Evolutionary conservation across 164 flowering plant species (phyloP).

Genomic region (Vitis rotundifolia): DNA sequence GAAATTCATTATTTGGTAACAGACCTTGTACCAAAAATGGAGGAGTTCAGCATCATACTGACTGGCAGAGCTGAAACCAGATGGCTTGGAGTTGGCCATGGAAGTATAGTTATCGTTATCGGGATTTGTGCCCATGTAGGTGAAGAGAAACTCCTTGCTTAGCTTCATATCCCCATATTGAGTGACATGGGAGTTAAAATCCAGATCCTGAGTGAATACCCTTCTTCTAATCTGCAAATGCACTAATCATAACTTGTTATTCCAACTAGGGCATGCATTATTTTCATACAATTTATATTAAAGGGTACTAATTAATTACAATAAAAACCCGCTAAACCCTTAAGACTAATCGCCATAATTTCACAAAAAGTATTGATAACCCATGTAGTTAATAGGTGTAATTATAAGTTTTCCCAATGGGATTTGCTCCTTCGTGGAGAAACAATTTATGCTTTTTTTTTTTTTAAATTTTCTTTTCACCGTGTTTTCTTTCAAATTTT

Average conservation of each 20-base stretch:
- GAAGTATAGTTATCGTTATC: conserved; percentile 26
- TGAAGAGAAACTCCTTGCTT: conserved; percentile 16
- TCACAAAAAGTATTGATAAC: no score
- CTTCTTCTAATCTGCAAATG: conserved; percentile 36
- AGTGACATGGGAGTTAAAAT: conserved; percentile 44
- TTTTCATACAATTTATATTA: no score
- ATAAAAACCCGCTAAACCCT: no score
- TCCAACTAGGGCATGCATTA: neutral
- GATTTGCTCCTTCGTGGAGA: no score
- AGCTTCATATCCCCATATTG: conserved; percentile 35
- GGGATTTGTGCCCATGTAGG: conserved; percentile 39
- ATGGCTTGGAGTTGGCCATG: conserved; percentile 7
- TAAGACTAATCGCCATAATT: no score
- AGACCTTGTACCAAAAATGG: conserved; percentile 39
- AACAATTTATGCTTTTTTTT: no score
- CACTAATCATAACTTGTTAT: neutral
- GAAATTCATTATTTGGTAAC: no score
- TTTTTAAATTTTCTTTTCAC: no score
- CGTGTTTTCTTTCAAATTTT: no score
- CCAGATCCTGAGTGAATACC: conserved; percentile 16
- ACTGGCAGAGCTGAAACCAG: conserved; percentile 17
- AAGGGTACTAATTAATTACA: no score
- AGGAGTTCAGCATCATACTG: conserved; percentile 41
- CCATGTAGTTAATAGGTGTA: no score
- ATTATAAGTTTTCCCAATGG: no score